A percentile compares a stretch with the other conserved stretches of the same genome.
These are phyloP conservation scores for Histomonas meleagridis DNA, from an alignment of 208 protist genomes.

Conservation along the genomic window DNA sequence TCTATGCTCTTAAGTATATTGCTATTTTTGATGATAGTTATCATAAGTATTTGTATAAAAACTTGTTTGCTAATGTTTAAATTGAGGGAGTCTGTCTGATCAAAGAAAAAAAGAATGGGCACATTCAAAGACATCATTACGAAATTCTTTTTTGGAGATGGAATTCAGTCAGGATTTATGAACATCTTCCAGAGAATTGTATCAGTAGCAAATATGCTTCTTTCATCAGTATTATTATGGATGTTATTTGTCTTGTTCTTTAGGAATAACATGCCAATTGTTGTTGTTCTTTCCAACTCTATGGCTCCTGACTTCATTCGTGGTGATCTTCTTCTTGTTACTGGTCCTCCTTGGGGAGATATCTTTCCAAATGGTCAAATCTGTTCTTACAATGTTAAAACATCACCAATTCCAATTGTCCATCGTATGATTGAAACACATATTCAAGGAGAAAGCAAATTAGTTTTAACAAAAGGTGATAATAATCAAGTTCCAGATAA, in stretches of 20 bases:
- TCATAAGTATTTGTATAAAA: no score
- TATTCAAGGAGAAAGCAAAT: neutral
- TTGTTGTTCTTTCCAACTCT: slow-evolving; percentile 30
- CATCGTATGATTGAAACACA: slow-evolving; percentile 31
- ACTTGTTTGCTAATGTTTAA: no score
- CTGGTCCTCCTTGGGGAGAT: neutral
- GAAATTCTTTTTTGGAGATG: neutral
- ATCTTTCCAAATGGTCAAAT: slow-evolving; percentile 9
- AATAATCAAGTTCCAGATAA: slow-evolving; percentile 14
- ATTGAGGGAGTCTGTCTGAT: no score
- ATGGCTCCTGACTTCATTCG: neutral
- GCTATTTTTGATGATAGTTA: no score
- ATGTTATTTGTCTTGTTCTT: neutral
- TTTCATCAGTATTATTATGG: neutral
- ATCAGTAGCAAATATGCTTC: neutral
- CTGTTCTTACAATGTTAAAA: neutral
- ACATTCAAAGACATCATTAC: no score
- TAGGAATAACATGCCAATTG: slow-evolving; percentile 5
- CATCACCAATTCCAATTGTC: slow-evolving; percentile 24
- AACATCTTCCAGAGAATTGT: neutral
- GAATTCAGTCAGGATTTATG: neutral
- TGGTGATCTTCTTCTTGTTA: slow-evolving; percentile 1
- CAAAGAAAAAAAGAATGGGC: no score
- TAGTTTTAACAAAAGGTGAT: slow-evolving; percentile 28
- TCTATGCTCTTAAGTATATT: no score